These are phyloP conservation scores for Calendula officinalis DNA, from an alignment of 129 eudicot species.

Conservation along the genomic window DNA sequence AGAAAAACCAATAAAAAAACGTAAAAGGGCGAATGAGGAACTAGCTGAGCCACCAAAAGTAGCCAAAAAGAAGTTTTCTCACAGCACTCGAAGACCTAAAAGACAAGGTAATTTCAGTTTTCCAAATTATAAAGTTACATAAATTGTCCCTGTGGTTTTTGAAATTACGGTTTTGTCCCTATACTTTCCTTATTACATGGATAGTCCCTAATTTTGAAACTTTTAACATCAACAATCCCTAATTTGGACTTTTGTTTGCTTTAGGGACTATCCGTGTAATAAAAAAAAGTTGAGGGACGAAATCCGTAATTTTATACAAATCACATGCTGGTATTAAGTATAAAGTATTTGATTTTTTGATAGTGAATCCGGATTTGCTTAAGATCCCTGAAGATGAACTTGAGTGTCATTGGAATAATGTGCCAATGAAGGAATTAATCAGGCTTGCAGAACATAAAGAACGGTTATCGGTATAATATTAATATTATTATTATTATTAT, in stretches of 20 bases:
- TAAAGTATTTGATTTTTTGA: constrained; percentile 2
- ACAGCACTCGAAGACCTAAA: constrained; percentile 57
- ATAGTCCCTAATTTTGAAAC: too few species aligned
- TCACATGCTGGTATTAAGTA: too few species aligned
- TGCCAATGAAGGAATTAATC: constrained; percentile 65
- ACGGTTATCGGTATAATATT: constrained; percentile 45
- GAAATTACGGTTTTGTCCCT: too few species aligned
- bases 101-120: constrained; percentile 60
- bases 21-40: constrained; percentile 49
- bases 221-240: too few species aligned
- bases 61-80: constrained; percentile 69
- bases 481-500: not conserved
- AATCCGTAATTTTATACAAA: too few species aligned
- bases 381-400: constrained; percentile 68
- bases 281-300: too few species aligned
- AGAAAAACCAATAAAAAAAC: constrained; percentile 59
- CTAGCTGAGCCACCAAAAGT: constrained; percentile 34
- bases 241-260: too few species aligned
- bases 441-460: constrained; percentile 70
- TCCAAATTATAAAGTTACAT: not conserved
- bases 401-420: constrained; percentile 39
- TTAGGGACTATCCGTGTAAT: too few species aligned
- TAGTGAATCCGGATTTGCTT: constrained; percentile 69
- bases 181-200: too few species aligned
- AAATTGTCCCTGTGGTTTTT: too few species aligned